Evolutionary conservation across 257 asterid genomes (phyloP), one percentile per base, ranked within the genome.

Genomic region (Oldenlandia corymbosa): DNA sequence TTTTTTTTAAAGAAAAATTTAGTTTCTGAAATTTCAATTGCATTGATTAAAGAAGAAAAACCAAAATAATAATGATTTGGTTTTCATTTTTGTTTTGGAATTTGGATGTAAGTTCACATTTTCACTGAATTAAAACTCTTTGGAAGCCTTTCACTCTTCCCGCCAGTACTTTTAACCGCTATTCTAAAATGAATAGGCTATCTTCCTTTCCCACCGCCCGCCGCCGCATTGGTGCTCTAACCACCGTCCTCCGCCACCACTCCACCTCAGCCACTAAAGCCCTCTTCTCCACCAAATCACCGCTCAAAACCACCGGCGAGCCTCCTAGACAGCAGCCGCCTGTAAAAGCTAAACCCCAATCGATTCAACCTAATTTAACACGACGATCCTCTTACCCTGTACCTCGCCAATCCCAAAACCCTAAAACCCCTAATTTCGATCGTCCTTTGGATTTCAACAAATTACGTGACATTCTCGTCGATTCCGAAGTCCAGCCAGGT

Each of bases 401-500:
- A 50, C 62, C 62, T 57, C 60, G 74, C 52, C 60, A 65, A 23
- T 32, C 68, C 60, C 73, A 56, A 50, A 76, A 66, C 72, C 90
- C 75, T 1, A 21, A 68, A 50, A 43, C 11, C 76, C 66, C 76
- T 32, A 76, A 58, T 66, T 60, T 75, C 76, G 65, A 16, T 62
- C 9, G 10, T 39, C 51, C 65, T 41, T 52, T 75, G 23, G 76
- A 73, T 31, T 76, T 80, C 73, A 65, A 78, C 71, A 75, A 74
- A 75, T 61, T 84, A 39, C 72, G 73, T 61, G 70, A 81, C 51
- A 37, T 89, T 52, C 83, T 89, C 41, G 64, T 71, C 45, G 62
- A 75, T 60, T 81, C 84, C 24, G 49, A 54, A 41, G 52, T 80
- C 51, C 68, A 70, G 20, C 81, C 95, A 45, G 95, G 85, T 12